These are phyloP conservation scores for Cryphonectria nitschkei DNA, from an alignment of 2,329 filamentous ascomycete species.

Conservation along the genomic window DNA sequence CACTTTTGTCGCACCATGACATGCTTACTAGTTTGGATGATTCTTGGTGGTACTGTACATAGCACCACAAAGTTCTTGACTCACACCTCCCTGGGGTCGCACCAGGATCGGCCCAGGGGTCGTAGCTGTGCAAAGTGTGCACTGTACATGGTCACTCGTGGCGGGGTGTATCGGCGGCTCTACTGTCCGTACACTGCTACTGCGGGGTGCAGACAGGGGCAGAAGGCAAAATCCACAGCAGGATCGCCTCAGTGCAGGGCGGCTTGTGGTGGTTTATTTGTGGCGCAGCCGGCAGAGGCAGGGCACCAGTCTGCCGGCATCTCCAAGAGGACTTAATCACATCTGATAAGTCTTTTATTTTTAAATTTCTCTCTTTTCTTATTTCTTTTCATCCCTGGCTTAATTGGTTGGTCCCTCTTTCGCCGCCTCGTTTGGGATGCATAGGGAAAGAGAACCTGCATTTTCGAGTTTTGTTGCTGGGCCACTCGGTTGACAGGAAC, in stretches of 20 bases:
- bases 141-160: not conserved
- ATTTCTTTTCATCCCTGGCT: not conserved
- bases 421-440: constrained; percentile 8
- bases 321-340: not conserved
- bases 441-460: constrained; percentile 7
- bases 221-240: not conserved
- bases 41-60: not conserved
- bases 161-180: constrained; percentile 28
- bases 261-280: not conserved
- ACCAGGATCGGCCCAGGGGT: constrained; percentile 28
- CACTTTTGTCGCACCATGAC: not conserved
- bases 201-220: constrained; percentile 24
- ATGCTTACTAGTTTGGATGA: not conserved
- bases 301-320: constrained; percentile 4
- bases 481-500: constrained; percentile 12
- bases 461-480: constrained; percentile 2
- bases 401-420: not conserved
- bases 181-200: constrained; percentile 11
- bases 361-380: not conserved
- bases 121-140: not conserved
- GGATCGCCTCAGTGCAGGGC: constrained; percentile 2
- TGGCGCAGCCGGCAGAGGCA: constrained; percentile 20
- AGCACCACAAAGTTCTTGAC: not conserved
- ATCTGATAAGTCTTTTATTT: not conserved
- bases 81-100: constrained; percentile 17